phyloP scores from a whole-genome alignment of 2,329 filamentous ascomycete species.

The Colletotrichum scovillei region DNA sequence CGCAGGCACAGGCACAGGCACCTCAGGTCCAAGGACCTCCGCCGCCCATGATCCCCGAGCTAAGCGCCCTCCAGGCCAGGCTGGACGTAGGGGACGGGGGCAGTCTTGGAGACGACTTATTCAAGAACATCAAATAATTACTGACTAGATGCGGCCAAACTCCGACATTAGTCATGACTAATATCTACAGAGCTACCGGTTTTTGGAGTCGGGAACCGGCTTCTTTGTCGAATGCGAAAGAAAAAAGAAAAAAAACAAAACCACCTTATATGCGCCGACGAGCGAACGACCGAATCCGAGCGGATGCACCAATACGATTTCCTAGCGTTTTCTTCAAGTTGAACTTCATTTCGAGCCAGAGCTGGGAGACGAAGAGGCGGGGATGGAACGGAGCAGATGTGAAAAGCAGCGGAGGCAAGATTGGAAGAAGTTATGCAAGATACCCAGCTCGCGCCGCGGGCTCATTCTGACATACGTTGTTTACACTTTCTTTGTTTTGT shows the following conservation, averaged over 20 bases:
- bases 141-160: not conserved
- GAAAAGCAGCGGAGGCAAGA: slow-evolving; percentile 26
- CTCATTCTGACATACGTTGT: slow-evolving; percentile 48
- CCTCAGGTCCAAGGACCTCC: slow-evolving; percentile 57
- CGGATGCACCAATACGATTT: slow-evolving; percentile 36
- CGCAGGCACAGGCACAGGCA: not conserved
- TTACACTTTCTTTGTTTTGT: slow-evolving; percentile 36
- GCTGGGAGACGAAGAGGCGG: slow-evolving; percentile 37
- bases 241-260: not conserved
- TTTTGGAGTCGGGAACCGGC: slow-evolving; percentile 31
- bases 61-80: slow-evolving; percentile 63
- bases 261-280: slow-evolving; percentile 33
- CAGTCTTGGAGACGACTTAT: slow-evolving; percentile 63
- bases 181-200: slow-evolving; percentile 15
- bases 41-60: slow-evolving; percentile 71
- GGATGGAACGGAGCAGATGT: not conserved
- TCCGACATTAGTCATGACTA: not conserved
- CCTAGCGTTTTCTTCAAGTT: slow-evolving; percentile 39
- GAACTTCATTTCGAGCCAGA: slow-evolving; percentile 38
- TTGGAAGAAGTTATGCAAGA: slow-evolving; percentile 46
- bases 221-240: slow-evolving; percentile 20
- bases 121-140: slow-evolving; percentile 68
- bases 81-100: slow-evolving; percentile 57
- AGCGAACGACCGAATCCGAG: slow-evolving; percentile 38
- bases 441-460: slow-evolving; percentile 53